phyloP scores from a whole-genome alignment of 1,284 basidiomycete genomes.

The Heterobasidion parviporum region DNA sequence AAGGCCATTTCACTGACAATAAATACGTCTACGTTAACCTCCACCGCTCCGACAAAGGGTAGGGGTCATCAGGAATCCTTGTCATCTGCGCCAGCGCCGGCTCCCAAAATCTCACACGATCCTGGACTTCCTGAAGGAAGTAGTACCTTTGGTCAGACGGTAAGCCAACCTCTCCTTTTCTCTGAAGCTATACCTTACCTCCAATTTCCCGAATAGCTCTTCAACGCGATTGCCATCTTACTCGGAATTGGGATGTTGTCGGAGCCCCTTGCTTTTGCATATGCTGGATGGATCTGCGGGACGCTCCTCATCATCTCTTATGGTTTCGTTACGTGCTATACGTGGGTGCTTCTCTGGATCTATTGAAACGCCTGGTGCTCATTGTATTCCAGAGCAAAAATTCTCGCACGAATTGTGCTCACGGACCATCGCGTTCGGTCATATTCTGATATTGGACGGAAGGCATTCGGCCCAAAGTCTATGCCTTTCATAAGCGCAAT shows the following conservation, averaged over 20 bases:
- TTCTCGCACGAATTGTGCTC: constrained; percentile 70
- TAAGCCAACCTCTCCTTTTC: constrained; percentile 25
- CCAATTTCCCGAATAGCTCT: constrained; percentile 44
- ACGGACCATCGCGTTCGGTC: constrained; percentile 66
- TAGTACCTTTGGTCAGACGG: constrained; percentile 81
- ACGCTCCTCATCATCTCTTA: constrained; percentile 71
- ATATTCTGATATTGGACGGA: constrained; percentile 84
- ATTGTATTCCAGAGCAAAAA: constrained; percentile 57
- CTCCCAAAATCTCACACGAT: not conserved
- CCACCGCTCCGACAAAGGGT: too few relatives aligned
- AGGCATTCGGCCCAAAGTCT: constrained; percentile 75
- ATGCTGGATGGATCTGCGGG: constrained; percentile 80
- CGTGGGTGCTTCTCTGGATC: constrained; percentile 42
- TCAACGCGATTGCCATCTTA: constrained; percentile 83
- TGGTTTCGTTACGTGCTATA: constrained; percentile 79
- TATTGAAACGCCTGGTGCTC: not conserved
- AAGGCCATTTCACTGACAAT: constrained; percentile 8
- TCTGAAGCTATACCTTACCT: not conserved
- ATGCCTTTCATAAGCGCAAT: constrained; percentile 62
- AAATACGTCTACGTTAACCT: not conserved
- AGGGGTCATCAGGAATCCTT: too few relatives aligned
- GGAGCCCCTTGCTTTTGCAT: constrained; percentile 82
- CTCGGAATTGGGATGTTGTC: constrained; percentile 88
- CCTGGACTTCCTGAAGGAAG: constrained; percentile 28
- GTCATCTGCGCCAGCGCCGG: too few relatives aligned